These are phyloP conservation scores for Capsicum baccatum DNA, from an alignment of 257 asterid genomes.

Conservation along the genomic window DNA sequence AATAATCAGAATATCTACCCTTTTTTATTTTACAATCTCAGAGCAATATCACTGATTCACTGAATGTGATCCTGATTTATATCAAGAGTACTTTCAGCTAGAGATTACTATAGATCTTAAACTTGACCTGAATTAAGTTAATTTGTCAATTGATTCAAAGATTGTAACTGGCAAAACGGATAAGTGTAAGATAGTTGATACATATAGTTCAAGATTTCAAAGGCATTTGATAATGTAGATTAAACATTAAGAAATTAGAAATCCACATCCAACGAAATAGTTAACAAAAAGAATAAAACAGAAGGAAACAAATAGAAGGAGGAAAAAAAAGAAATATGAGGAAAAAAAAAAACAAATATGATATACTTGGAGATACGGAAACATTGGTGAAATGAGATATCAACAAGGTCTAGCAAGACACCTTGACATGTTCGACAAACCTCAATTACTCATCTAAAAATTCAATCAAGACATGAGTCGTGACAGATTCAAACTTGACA, in stretches of 20 bases:
- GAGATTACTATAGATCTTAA: constrained; percentile 2
- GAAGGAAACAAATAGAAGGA: background rate
- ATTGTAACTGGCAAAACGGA: background rate
- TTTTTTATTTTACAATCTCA: background rate
- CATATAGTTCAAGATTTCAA: background rate
- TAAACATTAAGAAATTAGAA: constrained; percentile 6
- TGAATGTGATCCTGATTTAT: background rate
- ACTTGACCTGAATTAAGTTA: background rate
- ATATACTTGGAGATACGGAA: too few relatives aligned
- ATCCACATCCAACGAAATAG: background rate
- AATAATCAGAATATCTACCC: background rate
- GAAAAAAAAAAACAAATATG: background rate
- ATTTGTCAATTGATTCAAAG: background rate
- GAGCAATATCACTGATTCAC: too few relatives aligned
- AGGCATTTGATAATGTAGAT: background rate
- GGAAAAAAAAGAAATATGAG: background rate
- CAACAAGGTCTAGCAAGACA: background rate
- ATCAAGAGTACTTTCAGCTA: constrained; percentile 15
- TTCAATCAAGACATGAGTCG: constrained; percentile 14
- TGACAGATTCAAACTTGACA: constrained; percentile 18
- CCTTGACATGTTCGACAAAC: background rate
- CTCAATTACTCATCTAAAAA: constrained; percentile 2
- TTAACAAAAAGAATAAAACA: background rate
- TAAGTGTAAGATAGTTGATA: background rate
- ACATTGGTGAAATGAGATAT: too few relatives aligned